Conservation (phyloP, 495 filamentous ascomycete genomes). For the Neurospora sp. region DNA sequence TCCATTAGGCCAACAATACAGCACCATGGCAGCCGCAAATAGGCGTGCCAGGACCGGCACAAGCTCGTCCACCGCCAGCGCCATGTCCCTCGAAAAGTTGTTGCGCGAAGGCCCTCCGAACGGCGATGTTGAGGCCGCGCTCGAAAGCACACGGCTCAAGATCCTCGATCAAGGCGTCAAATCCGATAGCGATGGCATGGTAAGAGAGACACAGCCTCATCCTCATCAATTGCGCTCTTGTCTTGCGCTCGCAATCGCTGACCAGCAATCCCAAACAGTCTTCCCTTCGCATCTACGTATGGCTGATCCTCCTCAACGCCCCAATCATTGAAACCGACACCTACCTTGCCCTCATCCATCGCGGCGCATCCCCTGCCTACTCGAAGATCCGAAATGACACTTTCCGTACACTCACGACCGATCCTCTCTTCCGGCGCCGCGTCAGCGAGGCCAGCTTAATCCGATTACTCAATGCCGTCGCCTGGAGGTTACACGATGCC, state of each 20-base stretch:
- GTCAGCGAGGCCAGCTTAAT: conserved; percentile 94
- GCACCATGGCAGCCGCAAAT: conserved; percentile 19
- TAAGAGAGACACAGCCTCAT: conserved; percentile 25
- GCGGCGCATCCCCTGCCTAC: conserved; percentile 87
- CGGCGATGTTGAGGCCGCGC: conserved; percentile 53
- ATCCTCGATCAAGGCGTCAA: conserved; percentile 72
- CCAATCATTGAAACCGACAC: conserved; percentile 72
- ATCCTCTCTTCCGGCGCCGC: conserved; percentile 87
- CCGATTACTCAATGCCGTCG: conserved; percentile 89
- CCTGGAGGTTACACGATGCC: conserved; percentile 84
- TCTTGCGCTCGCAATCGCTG: conserved; percentile 3
- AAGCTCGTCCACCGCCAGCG: conserved; percentile 44
- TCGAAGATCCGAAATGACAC: conserved; percentile 97
- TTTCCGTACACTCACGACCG: conserved; percentile 89
- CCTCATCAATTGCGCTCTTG: not conserved
- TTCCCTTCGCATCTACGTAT: conserved; percentile 86
- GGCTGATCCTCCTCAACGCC: conserved; percentile 83
- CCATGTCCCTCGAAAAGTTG: conserved; percentile 54
- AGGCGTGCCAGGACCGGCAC: conserved; percentile 40
- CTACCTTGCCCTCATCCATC: conserved; percentile 84
- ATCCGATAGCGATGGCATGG: conserved; percentile 85
- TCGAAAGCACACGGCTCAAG: conserved; percentile 65
- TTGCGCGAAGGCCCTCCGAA: conserved; percentile 63
- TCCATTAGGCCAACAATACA: conserved; percentile 17
- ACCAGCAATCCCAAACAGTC: conserved; percentile 47